phyloP scores from a whole-genome alignment of 2,329 filamentous ascomycete genomes.

The Stromatinia cepivora region DNA sequence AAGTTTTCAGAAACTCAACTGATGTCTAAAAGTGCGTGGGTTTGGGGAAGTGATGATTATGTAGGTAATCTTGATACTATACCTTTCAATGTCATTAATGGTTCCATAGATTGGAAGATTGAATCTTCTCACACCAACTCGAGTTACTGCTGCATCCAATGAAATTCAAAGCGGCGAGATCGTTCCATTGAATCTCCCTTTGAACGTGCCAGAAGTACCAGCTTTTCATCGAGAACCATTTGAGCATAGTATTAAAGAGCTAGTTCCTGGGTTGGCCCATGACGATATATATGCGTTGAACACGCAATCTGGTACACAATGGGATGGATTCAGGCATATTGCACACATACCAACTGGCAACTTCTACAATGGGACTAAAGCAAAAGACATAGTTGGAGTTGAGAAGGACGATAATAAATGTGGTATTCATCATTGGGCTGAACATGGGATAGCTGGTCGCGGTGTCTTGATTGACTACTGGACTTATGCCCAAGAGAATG shows the following conservation, averaged over 20 bases:
- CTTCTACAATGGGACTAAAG: conserved; percentile 39
- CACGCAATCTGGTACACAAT: conserved; percentile 58
- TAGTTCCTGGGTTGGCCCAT: conserved; percentile 46
- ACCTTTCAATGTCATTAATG: not conserved
- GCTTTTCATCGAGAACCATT: conserved; percentile 42
- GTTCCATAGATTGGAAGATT: conserved; percentile 45
- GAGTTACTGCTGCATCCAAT: conserved; percentile 45
- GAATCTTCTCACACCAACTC: conserved; percentile 49
- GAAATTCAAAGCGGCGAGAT: conserved; percentile 19
- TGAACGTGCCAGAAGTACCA: conserved; percentile 41
- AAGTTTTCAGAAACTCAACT: not conserved
- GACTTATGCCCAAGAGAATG: conserved; percentile 44
- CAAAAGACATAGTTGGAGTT: conserved; percentile 34
- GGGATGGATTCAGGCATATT: conserved; percentile 55
- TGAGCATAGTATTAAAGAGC: conserved; percentile 40
- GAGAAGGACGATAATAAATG: conserved; percentile 35
- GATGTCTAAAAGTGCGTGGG: conserved; percentile 34
- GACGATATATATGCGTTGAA: conserved; percentile 62
- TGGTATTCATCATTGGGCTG: conserved; percentile 40
- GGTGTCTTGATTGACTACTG: conserved; percentile 43
- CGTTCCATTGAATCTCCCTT: conserved; percentile 13
- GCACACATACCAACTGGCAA: conserved; percentile 31
- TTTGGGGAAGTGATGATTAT: conserved; percentile 40
- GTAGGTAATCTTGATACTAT: conserved; percentile 24
- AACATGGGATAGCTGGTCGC: conserved; percentile 39